phyloP scores from a whole-genome alignment of 305 asterid genomes.

The Nicotiana rustica region DNA sequence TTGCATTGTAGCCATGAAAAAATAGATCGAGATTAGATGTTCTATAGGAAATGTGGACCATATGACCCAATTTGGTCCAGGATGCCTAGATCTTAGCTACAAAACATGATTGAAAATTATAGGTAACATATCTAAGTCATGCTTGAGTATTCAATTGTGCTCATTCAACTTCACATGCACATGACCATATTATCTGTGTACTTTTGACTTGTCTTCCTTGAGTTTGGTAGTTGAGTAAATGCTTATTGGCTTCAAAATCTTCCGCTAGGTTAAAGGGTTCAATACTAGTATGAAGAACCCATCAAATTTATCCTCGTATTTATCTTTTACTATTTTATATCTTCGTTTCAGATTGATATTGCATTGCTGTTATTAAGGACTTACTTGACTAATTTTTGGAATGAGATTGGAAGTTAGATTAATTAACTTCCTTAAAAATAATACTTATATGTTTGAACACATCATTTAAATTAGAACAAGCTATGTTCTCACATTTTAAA shows the following conservation, averaged over 20 bases:
- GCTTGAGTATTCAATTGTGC: not conserved
- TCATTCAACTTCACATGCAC: too few relatives aligned
- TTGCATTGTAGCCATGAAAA: constrained; percentile 15
- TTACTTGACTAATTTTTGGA: not conserved
- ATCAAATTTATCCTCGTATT: not conserved
- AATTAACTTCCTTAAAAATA: not conserved
- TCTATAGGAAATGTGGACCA: not conserved
- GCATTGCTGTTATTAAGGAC: not conserved
- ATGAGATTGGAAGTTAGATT: not conserved
- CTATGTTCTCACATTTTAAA: not conserved
- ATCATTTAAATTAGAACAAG: not conserved
- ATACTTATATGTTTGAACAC: not conserved
- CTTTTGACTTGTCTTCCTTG: not conserved
- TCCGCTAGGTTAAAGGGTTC: not conserved
- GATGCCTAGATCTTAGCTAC: constrained; percentile 10
- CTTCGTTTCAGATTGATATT: not conserved
- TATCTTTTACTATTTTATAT: not conserved
- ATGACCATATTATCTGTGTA: not conserved
- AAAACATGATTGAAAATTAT: not conserved
- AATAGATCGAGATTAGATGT: not conserved
- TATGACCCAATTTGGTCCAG: constrained; percentile 25
- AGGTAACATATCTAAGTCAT: constrained; percentile 3
- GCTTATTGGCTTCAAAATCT: not conserved
- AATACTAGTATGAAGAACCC: not conserved
- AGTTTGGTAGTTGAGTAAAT: not conserved